These are phyloP conservation scores for Zygotorulaspora florentina DNA, from an alignment of 805 yeast genomes.

Conservation along the genomic window DNA sequence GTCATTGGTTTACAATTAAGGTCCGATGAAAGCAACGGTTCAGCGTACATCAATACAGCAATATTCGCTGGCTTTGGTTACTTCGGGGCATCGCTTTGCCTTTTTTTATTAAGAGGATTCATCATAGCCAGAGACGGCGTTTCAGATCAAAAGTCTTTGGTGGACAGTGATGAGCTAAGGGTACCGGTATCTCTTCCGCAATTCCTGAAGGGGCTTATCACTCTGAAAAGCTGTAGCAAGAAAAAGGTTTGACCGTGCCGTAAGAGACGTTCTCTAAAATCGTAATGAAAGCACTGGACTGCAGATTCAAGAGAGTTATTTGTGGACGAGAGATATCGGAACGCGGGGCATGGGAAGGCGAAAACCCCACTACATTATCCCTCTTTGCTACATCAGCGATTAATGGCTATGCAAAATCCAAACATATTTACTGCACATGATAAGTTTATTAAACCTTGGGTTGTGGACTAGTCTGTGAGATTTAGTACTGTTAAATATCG, in stretches of 20 bases:
- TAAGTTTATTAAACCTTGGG: no score
- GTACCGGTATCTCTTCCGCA: constrained; percentile 14
- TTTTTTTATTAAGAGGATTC: constrained; percentile 50
- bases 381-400: no score
- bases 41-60: constrained; percentile 45
- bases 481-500: no score
- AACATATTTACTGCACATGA: no score
- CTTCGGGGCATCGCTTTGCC: constrained; percentile 40
- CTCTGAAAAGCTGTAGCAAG: background rate
- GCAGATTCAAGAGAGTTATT: no score
- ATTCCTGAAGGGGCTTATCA: background rate
- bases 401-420: no score
- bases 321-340: no score
- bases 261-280: no score
- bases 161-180: constrained; percentile 21
- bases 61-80: constrained; percentile 55
- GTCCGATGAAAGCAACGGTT: constrained; percentile 14
- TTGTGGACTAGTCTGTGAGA: no score
- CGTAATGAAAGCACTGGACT: no score
- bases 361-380: no score
- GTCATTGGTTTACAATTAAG: constrained; percentile 55
- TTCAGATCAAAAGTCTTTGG: constrained; percentile 21
- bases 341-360: no score
- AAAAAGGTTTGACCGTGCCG: background rate
- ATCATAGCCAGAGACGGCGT: constrained; percentile 46